These are phyloP conservation scores for Xerocomellus chrysenteron DNA, from an alignment of 768 basidiomycete genomes.

Conservation along the genomic window DNA sequence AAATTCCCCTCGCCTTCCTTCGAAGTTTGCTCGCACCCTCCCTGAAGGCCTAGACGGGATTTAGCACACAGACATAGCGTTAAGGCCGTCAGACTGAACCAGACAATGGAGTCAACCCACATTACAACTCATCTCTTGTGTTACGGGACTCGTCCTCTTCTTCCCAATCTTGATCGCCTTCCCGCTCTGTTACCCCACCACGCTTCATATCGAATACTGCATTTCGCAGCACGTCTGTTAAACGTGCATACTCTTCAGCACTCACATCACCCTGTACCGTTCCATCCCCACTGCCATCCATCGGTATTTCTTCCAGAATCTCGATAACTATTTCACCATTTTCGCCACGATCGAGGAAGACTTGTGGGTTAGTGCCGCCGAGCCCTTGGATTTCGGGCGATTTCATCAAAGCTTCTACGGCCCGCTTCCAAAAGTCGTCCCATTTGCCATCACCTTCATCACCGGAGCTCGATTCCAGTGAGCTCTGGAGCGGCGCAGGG, in stretches of 20 bases:
- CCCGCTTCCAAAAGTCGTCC: conserved; percentile 29
- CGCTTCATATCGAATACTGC: conserved; percentile 51
- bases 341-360: conserved; percentile 43
- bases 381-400: conserved; percentile 31
- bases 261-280: conserved; percentile 28
- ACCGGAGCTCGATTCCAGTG: conserved; percentile 15
- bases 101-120: conserved; percentile 23
- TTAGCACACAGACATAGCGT: conserved; percentile 13
- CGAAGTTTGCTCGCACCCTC: conserved; percentile 1
- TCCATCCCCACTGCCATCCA: conserved; percentile 30
- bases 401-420: conserved; percentile 30
- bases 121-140: conserved; percentile 33
- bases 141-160: conserved; percentile 32
- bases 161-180: conserved; percentile 22
- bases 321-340: conserved; percentile 44
- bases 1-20: conserved; percentile 3
- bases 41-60: conserved; percentile 6
- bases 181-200: conserved; percentile 27
- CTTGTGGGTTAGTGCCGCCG: conserved; percentile 31
- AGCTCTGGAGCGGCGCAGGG: conserved; percentile 15
- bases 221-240: conserved; percentile 52
- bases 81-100: conserved; percentile 12
- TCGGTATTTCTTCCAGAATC: conserved; percentile 44
- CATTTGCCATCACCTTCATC: conserved; percentile 18
- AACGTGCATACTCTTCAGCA: conserved; percentile 40